Evolutionary conservation across 2,329 filamentous ascomycete species (phyloP).

Genomic region (Apiospora saccharicola): DNA sequence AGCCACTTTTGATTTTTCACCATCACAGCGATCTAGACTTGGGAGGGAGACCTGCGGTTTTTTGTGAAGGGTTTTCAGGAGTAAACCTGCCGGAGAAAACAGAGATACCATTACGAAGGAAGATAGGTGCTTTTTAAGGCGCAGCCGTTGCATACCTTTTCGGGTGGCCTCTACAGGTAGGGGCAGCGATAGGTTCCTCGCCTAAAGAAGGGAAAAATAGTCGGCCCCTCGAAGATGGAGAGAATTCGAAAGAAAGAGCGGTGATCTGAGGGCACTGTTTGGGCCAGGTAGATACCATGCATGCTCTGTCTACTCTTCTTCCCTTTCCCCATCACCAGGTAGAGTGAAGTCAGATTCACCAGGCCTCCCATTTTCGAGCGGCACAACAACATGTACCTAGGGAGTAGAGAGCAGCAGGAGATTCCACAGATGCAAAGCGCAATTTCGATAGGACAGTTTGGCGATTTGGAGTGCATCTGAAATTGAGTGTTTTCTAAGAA

Average conservation of each 20-base stretch:
- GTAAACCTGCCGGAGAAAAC: conserved; percentile 22
- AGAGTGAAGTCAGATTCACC: conserved; percentile 18
- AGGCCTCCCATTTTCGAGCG: conserved; percentile 1
- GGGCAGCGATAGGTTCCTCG: conserved; percentile 18
- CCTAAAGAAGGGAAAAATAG: conserved; percentile 2
- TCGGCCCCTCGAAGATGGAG: not conserved
- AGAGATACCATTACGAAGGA: conserved; percentile 24
- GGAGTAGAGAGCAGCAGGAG: conserved; percentile 37
- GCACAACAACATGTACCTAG: conserved; percentile 32
- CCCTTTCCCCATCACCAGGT: not conserved
- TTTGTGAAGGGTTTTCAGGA: conserved; percentile 22
- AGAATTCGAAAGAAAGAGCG: conserved; percentile 9
- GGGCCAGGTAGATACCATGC: not conserved
- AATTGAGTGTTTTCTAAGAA: conserved; percentile 35
- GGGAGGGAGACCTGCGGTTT: conserved; percentile 24
- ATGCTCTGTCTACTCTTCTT: conserved; percentile 16
- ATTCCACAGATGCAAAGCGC: conserved; percentile 48
- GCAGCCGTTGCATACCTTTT: conserved; percentile 19
- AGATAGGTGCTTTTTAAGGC: conserved; percentile 20
- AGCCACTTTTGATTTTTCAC: conserved; percentile 25
- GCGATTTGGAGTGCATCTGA: conserved; percentile 58
- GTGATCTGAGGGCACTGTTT: not conserved
- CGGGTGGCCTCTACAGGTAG: conserved; percentile 24
- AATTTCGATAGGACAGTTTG: conserved; percentile 57
- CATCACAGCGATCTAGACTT: conserved; percentile 31